These are phyloP conservation scores for Xylaria curta DNA, from an alignment of 495 filamentous ascomycete genomes.

Conservation along the genomic window DNA sequence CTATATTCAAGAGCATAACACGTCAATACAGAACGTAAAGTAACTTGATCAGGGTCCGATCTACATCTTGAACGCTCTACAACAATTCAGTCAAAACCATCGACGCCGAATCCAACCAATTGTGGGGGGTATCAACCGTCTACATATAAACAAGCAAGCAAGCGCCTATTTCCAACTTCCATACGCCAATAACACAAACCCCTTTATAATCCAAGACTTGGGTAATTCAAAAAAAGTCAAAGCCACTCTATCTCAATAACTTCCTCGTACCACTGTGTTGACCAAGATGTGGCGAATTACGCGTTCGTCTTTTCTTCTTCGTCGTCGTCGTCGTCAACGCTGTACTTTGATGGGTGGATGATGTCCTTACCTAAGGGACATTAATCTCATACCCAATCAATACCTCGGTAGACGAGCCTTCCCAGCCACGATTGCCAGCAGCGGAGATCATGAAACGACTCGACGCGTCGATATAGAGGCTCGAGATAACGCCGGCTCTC, in stretches of 20 bases:
- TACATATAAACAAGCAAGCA: background rate
- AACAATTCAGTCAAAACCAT: background rate
- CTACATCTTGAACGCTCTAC: background rate
- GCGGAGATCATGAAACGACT: constrained; percentile 90
- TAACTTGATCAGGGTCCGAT: background rate
- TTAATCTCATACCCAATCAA: constrained; percentile 91
- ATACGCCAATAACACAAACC: background rate
- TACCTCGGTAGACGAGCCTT: constrained; percentile 89
- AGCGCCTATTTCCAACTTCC: background rate
- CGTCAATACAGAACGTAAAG: background rate
- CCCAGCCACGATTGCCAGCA: constrained; percentile 93
- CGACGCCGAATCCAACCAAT: constrained; percentile 17
- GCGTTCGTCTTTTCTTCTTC: background rate
- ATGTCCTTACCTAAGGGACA: constrained; percentile 19
- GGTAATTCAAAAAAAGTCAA: background rate
- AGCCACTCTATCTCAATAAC: background rate
- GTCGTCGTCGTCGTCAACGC: background rate
- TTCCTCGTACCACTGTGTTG: background rate
- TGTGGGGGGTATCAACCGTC: constrained; percentile 22
- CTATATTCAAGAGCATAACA: no score
- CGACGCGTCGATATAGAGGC: constrained; percentile 83
- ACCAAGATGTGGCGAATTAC: background rate
- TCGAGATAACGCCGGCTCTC: constrained; percentile 84
- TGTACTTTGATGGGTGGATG: background rate
- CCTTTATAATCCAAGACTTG: background rate